These are phyloP conservation scores for Vigna hirtella DNA, from an alignment of 306 rosid species.

Conservation along the genomic window DNA sequence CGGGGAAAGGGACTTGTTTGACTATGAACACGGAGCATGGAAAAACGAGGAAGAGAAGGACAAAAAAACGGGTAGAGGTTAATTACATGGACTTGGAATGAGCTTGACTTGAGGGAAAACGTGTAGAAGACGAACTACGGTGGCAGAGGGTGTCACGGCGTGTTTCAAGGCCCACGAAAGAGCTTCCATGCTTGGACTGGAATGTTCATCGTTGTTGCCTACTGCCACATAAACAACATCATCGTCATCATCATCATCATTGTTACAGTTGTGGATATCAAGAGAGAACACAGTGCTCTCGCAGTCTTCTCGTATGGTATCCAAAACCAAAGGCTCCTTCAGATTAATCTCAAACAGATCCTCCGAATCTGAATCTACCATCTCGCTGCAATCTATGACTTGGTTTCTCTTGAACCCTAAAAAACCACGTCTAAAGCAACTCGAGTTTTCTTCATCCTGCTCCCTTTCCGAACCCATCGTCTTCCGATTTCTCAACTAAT, in stretches of 20 bases:
- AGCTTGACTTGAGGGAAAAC: constrained; percentile 64
- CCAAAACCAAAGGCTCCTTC: constrained; percentile 48
- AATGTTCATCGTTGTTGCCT: constrained; percentile 38
- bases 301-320: constrained; percentile 60
- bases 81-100: constrained; percentile 79
- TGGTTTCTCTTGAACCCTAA: constrained; percentile 40
- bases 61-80: not conserved
- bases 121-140: constrained; percentile 58
- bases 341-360: constrained; percentile 39
- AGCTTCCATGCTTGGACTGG: constrained; percentile 71
- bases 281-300: constrained; percentile 54
- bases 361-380: constrained; percentile 47
- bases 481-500: not conserved
- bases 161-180: constrained; percentile 68
- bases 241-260: not conserved
- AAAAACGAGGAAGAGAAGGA: not conserved
- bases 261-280: constrained; percentile 14
- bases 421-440: constrained; percentile 22
- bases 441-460: constrained; percentile 10
- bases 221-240: constrained; percentile 72
- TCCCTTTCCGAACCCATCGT: constrained; percentile 25
- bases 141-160: constrained; percentile 48
- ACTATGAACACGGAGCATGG: not conserved
- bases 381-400: constrained; percentile 46
- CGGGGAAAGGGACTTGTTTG: constrained; percentile 16